Evolutionary conservation across 176 grass and related monocot genomes (phyloP), one percentile per base, ranked within the genome.

Genomic region (Oryza nivara): DNA sequence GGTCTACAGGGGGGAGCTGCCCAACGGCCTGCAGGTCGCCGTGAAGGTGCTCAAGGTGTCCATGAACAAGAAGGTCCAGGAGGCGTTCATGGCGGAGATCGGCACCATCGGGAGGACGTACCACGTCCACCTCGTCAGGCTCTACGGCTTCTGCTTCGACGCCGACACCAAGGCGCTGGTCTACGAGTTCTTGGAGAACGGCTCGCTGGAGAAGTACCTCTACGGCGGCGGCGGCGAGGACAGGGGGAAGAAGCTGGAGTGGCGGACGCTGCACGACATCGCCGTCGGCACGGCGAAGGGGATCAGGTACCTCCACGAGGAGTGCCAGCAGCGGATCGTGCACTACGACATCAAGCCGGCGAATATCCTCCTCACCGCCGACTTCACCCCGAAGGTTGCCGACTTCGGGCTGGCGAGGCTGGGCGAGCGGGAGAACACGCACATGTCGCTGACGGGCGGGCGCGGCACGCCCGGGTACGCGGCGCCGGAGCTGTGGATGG

Each of bases 111-210:
- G 94, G 1, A 71, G 91, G 22, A 97, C 94, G 1, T 90, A 97
- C 75, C 94, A 94, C 38, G 80, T 94, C 6, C 85, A 97, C 78
- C 88, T 97, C 20, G 94, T 97, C 69, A 83, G 85, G 22, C 89
- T 97, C 30, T 94, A 92, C 44, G 94, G 94, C 8, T 97, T 97
- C 81, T 97, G 92, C 89, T 97, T 97, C 67, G 92, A 92, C 35
- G 44, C 7, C 1, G 65, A 70, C n/a, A 81, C 74, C 3, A 97
- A 92, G 66, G 92, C 92, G 11, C 81, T 97, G 2, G 90, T 94
- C 9, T 97, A 94, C 43, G 94, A 97, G 82, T 97, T 82, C 84
- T 12, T 97, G 70, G 92, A 90, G 81, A 94, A 97, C 2, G 88
- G 87, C 20, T 94, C 94, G 0, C 87, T 97, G 2, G 94, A 97